Base-by-base conservation (phyloP, 257 asterid species). In the Leonotis leonurus region DNA sequence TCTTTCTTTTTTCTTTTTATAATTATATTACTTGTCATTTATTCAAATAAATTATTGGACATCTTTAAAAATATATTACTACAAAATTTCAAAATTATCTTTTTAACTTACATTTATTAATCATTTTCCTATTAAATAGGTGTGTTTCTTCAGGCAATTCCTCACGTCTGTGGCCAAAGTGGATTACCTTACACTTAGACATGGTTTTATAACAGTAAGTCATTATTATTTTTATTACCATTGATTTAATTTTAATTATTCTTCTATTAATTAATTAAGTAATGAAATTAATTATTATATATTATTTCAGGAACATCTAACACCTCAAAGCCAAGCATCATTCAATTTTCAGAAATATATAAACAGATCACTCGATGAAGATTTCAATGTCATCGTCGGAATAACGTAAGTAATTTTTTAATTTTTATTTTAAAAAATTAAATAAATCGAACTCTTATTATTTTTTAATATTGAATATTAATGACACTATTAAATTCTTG, bases 91-190 rank as follows among this genome's bases (percentile, higher is more conserved):
- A 29, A 29, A 29, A 29, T 3, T 29, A 29, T 29, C 6, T 27
- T 27, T 27, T 27, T 2, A 2, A 27, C 33, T 27, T 6, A 3
- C 3, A 27, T 27, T 27, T 27, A 2, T 27, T 2, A 27, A 2
- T 27, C 6, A 27, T 27, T 27, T 27, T 27, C 33, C 6, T 27
- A 27, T 12, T 20, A 6, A 9, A 21, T 77, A 91, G 98, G 92
- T 84, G 56, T 88, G 94, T 69, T 91, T 91, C 84, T 84, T 91
- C 79, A 77, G 96, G 41, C 98, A 91, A 73, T 91, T 91, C 69
- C 32, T 80, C 22, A 75, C 70, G 22, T 88, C 98, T 11, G 95
- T 91, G 2, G 77, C 88, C 3, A 91, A 91, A 74, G 95, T 88
- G 26, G 96, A 91, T 69, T 88, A 86, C 46, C 71, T 91, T 22